Evolutionary conservation across 129 eudicot species (phyloP).

Genomic region (Sambucus nigra): DNA sequence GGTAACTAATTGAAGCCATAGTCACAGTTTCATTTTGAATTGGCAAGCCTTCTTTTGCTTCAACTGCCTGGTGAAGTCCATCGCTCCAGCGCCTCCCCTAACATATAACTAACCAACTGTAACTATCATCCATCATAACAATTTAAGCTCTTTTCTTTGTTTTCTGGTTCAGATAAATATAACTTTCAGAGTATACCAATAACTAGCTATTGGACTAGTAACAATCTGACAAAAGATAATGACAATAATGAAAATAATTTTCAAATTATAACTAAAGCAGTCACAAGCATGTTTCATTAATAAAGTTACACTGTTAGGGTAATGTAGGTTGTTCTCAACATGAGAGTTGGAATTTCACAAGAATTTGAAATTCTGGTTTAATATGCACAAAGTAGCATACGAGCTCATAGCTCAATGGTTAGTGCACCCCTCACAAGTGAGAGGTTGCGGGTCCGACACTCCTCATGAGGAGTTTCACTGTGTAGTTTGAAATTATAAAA

Average conservation of each 20-base stretch:
- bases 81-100: slow-evolving; percentile 99
- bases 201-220: too few relatives aligned
- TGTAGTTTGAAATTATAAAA: too few relatives aligned
- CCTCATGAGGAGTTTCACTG: too few relatives aligned
- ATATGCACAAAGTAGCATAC: too few relatives aligned
- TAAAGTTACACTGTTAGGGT: not conserved
- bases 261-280: too few relatives aligned
- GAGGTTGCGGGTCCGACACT: too few relatives aligned
- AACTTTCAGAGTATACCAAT: too few relatives aligned
- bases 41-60: slow-evolving; percentile 96
- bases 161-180: too few relatives aligned
- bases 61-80: slow-evolving; percentile 99
- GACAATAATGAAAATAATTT: too few relatives aligned
- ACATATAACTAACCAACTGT: slow-evolving; percentile 16
- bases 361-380: not conserved
- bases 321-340: not conserved
- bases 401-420: too few relatives aligned
- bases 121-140: not conserved
- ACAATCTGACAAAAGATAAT: too few relatives aligned
- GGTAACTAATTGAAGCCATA: slow-evolving; percentile 96
- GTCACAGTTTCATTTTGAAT: slow-evolving; percentile 95
- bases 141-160: not conserved
- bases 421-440: too few relatives aligned
- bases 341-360: not conserved
- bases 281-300: not conserved